phyloP scores from a whole-genome alignment of 2,329 filamentous ascomycete genomes.

The Celoporthe dispersa region DNA sequence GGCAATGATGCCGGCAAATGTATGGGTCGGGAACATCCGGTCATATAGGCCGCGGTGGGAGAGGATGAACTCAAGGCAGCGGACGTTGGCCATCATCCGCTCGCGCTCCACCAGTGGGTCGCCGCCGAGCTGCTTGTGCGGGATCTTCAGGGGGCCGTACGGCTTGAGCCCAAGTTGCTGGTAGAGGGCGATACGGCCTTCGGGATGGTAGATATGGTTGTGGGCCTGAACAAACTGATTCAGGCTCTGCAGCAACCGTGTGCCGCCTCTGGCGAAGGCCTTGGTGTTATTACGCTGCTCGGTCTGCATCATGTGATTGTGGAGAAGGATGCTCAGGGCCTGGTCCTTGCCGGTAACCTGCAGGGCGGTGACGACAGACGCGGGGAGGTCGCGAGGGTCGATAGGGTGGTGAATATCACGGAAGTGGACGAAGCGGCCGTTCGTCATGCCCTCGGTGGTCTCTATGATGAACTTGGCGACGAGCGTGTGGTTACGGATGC shows the following conservation, averaged over 20 bases:
- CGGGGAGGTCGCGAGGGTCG: slow-evolving; percentile 18
- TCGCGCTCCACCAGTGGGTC: slow-evolving; percentile 1
- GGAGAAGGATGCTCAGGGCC: slow-evolving; percentile 34
- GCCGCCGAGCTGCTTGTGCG: slow-evolving; percentile 12
- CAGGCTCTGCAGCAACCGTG: slow-evolving; percentile 26
- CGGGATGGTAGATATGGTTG: slow-evolving; percentile 16
- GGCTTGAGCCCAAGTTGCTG: slow-evolving; percentile 23
- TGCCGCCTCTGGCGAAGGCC: slow-evolving; percentile 30
- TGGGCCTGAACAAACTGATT: slow-evolving; percentile 25
- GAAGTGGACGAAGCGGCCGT: not conserved
- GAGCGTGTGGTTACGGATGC: slow-evolving; percentile 12
- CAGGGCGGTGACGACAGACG: slow-evolving; percentile 17
- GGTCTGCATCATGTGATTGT: slow-evolving; percentile 36
- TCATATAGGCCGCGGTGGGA: slow-evolving; percentile 30
- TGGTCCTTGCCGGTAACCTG: slow-evolving; percentile 14
- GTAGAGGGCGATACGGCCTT: slow-evolving; percentile 19
- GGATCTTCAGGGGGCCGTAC: slow-evolving; percentile 19
- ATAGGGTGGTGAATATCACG: slow-evolving; percentile 16
- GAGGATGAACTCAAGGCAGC: slow-evolving; percentile 33
- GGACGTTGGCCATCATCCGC: not conserved
- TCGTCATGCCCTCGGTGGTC: slow-evolving; percentile 9
- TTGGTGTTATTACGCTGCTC: slow-evolving; percentile 30
- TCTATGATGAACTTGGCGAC: slow-evolving; percentile 19
- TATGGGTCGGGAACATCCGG: slow-evolving; percentile 31
- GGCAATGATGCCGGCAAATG: slow-evolving; percentile 35